phyloP scores from a whole-genome alignment of 108 stramenopile genomes.

The Cyclostephanos invisitatus region DNA sequence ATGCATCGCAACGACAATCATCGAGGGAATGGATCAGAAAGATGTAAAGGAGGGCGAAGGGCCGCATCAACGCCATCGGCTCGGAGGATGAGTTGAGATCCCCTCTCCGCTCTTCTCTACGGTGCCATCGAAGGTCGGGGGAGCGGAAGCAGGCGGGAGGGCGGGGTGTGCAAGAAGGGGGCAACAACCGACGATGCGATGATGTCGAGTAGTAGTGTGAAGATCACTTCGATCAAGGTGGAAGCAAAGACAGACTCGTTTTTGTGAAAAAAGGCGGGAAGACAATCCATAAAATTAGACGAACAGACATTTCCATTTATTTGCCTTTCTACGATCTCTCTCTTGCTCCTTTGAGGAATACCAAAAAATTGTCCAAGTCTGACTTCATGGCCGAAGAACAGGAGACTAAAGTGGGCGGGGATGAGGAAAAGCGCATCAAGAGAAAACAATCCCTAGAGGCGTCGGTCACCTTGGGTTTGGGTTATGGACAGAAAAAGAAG shows the following conservation, averaged over 20 bases:
- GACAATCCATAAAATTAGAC: too few species aligned
- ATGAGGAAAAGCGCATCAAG: conserved; percentile 2
- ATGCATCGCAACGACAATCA: neutral
- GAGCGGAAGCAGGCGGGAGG: too few species aligned
- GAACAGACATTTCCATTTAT: too few species aligned
- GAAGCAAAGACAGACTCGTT: too few species aligned
- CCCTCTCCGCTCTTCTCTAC: neutral
- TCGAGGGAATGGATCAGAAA: neutral
- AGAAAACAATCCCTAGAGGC: conserved; percentile 3
- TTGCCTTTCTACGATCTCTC: too few species aligned
- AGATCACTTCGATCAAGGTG: too few species aligned
- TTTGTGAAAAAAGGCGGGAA: too few species aligned
- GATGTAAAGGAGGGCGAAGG: neutral
- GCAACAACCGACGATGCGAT: too few species aligned
- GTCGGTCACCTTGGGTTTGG: conserved; percentile 6
- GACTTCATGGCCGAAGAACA: neutral
- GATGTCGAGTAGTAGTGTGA: too few species aligned
- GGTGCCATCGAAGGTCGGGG: too few species aligned
- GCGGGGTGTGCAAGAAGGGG: too few species aligned
- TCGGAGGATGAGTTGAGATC: neutral
- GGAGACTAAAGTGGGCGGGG: neutral
- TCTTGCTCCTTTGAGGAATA: too few species aligned
- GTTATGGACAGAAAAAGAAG: conserved; percentile 43
- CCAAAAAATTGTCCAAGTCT: neutral
- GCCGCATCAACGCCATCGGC: neutral